Conservation (phyloP, 257 asterid genomes). For the Solanum infundibuliforme region DNA sequence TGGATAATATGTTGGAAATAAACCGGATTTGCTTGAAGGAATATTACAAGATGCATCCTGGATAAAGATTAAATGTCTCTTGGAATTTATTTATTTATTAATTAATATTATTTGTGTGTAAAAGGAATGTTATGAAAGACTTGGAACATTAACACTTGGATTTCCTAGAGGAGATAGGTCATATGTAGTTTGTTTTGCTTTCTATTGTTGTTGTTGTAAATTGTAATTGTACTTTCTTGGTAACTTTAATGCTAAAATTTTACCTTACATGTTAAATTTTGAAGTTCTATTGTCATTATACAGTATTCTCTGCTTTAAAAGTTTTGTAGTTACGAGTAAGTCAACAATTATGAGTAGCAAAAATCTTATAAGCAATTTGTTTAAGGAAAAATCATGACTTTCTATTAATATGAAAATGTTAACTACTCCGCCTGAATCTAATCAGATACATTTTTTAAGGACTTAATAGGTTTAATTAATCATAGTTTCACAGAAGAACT, state of each 20-base stretch:
- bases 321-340: background rate
- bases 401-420: background rate
- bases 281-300: background rate
- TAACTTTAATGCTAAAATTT: background rate
- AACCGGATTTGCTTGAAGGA: background rate
- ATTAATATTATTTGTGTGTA: background rate
- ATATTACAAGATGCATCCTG: too few relatives aligned
- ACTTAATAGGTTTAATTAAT: background rate
- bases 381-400: background rate
- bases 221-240: background rate
- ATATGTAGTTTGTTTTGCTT: background rate
- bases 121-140: background rate
- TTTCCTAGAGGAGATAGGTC: background rate
- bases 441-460: background rate
- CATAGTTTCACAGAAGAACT: background rate
- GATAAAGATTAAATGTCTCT: too few relatives aligned
- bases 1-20: background rate
- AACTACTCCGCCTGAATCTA: background rate
- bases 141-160: background rate
- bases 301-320: background rate
- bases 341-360: background rate
- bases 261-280: background rate
- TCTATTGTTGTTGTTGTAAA: background rate
- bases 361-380: background rate
- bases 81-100: too few relatives aligned